These are phyloP conservation scores for Fragilaria crotonensis DNA, from an alignment of 108 stramenopile species.

Conservation along the genomic window DNA sequence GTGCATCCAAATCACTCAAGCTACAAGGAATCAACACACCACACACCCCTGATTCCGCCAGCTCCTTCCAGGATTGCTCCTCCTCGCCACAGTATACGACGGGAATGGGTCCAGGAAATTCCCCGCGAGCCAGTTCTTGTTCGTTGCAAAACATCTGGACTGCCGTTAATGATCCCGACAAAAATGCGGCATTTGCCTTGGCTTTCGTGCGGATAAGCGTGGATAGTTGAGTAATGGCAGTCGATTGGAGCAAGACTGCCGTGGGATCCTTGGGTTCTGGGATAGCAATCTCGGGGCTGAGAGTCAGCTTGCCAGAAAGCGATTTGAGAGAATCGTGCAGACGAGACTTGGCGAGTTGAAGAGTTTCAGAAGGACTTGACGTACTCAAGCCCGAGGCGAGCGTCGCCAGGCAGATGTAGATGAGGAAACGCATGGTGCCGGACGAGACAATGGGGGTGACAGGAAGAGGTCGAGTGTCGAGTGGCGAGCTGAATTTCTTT, in stretches of 20 bases:
- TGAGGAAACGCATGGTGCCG: too few relatives aligned
- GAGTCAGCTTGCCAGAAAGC: slow-evolving; percentile 70
- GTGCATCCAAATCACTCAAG: slow-evolving; percentile 1
- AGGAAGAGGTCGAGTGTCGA: too few relatives aligned
- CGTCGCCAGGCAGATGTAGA: too few relatives aligned
- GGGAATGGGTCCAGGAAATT: slow-evolving; percentile 75
- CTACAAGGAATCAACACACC: slow-evolving; percentile 37
- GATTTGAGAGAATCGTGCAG: slow-evolving; percentile 59
- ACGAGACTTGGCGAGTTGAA: slow-evolving; percentile 6
- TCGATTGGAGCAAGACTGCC: slow-evolving; percentile 57
- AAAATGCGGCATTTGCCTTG: slow-evolving; percentile 71
- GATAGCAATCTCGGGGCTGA: slow-evolving; percentile 66
- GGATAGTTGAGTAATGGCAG: slow-evolving; percentile 52
- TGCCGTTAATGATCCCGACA: slow-evolving; percentile 47
- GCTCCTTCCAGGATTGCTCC: slow-evolving; percentile 2
- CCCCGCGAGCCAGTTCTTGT: slow-evolving; percentile 48
- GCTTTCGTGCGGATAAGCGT: slow-evolving; percentile 42
- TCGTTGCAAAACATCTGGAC: slow-evolving; percentile 56
- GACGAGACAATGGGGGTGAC: too few relatives aligned
- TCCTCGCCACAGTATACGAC: slow-evolving; percentile 42
- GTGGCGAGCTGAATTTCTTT: too few relatives aligned
- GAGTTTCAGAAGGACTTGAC: neutral
- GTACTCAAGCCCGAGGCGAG: neutral
- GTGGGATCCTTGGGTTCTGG: slow-evolving; percentile 76
- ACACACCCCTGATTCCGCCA: slow-evolving; percentile 50